A percentile compares a stretch with the other conserved stretches of the same genome.
These are phyloP conservation scores for Sphaceloma murrayae DNA, from an alignment of 2,329 filamentous ascomycete genomes.

Conservation along the genomic window DNA sequence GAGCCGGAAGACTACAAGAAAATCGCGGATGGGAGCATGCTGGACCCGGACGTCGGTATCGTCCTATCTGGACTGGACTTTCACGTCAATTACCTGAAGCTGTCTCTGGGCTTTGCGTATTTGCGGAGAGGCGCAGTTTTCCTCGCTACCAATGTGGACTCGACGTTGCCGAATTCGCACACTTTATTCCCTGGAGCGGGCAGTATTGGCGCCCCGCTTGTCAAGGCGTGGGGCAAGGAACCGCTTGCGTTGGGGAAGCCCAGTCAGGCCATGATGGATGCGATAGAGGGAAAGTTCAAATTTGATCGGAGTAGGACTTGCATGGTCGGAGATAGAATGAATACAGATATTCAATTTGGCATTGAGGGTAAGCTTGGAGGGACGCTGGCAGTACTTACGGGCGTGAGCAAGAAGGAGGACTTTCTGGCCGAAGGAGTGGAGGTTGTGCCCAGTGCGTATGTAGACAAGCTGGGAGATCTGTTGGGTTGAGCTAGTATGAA, in stretches of 20 bases:
- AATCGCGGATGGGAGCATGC: constrained; percentile 60
- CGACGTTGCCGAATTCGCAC: constrained; percentile 71
- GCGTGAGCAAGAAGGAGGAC: constrained; percentile 76
- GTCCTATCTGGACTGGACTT: constrained; percentile 89
- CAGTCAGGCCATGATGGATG: constrained; percentile 98
- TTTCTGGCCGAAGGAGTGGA: constrained; percentile 60
- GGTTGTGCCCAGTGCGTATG: constrained; percentile 70
- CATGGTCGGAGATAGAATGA: constrained; percentile 89
- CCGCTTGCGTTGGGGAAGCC: constrained; percentile 84
- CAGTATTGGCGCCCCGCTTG: constrained; percentile 65
- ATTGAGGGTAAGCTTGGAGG: constrained; percentile 84
- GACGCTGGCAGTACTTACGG: constrained; percentile 82
- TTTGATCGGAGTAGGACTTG: constrained; percentile 77
- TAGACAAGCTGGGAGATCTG: constrained; percentile 76
- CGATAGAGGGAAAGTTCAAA: constrained; percentile 89
- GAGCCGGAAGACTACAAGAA: constrained; percentile 67
- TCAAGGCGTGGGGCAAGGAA: constrained; percentile 51
- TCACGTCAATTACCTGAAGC: constrained; percentile 91
- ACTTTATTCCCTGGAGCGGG: constrained; percentile 88
- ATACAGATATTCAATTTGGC: constrained; percentile 95
- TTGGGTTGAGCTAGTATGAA: too few relatives aligned
- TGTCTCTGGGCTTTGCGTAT: constrained; percentile 77
- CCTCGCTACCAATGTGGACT: constrained; percentile 87
- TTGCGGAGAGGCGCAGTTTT: constrained; percentile 72
- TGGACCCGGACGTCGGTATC: constrained; percentile 82